phyloP scores from a whole-genome alignment of 73 alveolate genomes.

The Urostyla sp. region DNA sequence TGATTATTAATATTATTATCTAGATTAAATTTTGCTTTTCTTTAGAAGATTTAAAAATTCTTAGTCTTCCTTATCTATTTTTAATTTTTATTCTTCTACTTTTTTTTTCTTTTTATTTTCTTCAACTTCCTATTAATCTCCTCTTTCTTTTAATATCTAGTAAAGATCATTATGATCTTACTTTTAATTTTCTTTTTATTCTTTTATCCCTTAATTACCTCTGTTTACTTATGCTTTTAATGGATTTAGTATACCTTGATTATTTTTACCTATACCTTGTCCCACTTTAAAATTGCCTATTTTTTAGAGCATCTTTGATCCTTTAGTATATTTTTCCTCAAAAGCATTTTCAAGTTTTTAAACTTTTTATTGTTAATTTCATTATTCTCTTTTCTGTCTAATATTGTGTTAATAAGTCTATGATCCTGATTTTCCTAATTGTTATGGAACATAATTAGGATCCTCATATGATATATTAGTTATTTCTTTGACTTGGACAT shows the following conservation, averaged over 20 bases:
- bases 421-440: no score
- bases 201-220: constrained; percentile 3
- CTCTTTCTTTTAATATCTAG: neutral
- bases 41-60: constrained; percentile 27
- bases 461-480: no score
- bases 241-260: constrained; percentile 47
- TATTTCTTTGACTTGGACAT: no score
- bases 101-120: neutral
- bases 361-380: no score
- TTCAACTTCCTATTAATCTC: neutral
- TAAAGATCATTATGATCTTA: neutral
- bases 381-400: no score
- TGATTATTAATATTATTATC: neutral
- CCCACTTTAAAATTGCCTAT: constrained; percentile 46
- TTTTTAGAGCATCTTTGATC: constrained; percentile 10
- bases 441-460: no score
- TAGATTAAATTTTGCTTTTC: neutral
- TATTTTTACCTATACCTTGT: constrained; percentile 39
- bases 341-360: neutral
- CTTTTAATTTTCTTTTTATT: neutral
- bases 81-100: neutral
- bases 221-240: neutral
- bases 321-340: constrained; percentile 28
- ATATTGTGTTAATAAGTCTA: no score
- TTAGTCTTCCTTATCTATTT: constrained; percentile 30